phyloP scores from a whole-genome alignment of 2,329 filamentous ascomycete species.

The Blastomyces emzantsi region DNA sequence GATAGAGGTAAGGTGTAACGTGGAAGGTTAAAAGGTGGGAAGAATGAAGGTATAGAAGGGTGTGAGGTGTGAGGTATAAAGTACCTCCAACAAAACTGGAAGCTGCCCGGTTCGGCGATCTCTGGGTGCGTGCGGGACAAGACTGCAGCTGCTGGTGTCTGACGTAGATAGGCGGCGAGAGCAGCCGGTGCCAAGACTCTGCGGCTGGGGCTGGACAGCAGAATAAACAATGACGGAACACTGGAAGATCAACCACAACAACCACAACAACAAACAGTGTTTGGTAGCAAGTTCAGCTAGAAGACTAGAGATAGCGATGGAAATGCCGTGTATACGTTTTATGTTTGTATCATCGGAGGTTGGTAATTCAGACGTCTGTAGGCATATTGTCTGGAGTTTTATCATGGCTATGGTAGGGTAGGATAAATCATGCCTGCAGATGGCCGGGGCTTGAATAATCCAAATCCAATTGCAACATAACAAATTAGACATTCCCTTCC shows the following conservation, averaged over 20 bases:
- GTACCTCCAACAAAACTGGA: no score
- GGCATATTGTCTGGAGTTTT: not conserved
- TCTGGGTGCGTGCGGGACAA: not conserved
- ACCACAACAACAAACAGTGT: not conserved
- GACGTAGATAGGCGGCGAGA: slow-evolving; percentile 14
- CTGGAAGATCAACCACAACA: no score
- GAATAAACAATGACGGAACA: no score
- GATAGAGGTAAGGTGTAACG: not conserved
- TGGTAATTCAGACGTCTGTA: not conserved
- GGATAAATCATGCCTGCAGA: not conserved
- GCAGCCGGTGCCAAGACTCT: not conserved
- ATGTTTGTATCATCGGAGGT: not conserved
- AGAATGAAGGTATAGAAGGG: not conserved
- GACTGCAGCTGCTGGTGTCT: slow-evolving; percentile 1
- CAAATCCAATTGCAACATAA: not conserved
- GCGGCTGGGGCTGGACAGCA: no score
- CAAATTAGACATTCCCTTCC: not conserved
- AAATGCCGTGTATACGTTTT: not conserved
- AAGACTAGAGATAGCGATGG: not conserved
- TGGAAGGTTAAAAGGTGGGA: not conserved
- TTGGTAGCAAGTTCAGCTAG: not conserved
- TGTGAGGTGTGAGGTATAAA: not conserved
- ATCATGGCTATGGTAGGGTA: not conserved
- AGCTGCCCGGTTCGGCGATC: not conserved
- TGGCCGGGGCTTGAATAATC: not conserved